Conservation (phyloP, 2,329 filamentous ascomycete genomes). For the Parafenestella ontariensis region DNA sequence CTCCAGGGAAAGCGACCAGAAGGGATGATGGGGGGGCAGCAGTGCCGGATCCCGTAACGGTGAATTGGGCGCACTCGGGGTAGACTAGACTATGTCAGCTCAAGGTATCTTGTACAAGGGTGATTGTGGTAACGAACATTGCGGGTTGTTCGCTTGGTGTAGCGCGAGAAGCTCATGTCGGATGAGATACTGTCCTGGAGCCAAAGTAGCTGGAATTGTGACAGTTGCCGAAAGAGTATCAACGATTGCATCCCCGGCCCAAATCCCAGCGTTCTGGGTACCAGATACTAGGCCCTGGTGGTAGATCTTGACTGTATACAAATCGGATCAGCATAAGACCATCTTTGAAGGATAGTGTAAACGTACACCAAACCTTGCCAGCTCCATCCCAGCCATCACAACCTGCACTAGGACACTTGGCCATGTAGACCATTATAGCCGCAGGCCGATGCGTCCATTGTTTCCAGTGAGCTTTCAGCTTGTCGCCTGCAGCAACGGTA, state of each 20-base stretch:
- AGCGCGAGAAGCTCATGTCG: constrained; percentile 65
- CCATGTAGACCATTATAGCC: constrained; percentile 62
- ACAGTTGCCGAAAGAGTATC: constrained; percentile 58
- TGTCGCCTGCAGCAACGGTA: constrained; percentile 56
- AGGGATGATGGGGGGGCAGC: constrained; percentile 49
- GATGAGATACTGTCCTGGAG: constrained; percentile 63
- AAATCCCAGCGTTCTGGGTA: constrained; percentile 54
- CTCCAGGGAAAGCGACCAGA: constrained; percentile 54
- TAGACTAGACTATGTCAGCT: constrained; percentile 55
- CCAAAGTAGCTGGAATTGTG: constrained; percentile 57
- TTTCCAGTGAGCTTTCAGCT: constrained; percentile 59
- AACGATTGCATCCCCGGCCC: constrained; percentile 58
- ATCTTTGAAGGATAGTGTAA: not conserved
- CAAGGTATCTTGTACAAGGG: not conserved
- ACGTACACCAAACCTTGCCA: constrained; percentile 55
- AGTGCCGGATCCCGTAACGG: constrained; percentile 58
- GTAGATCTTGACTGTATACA: constrained; percentile 60
- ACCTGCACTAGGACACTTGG: constrained; percentile 54
- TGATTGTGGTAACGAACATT: constrained; percentile 40
- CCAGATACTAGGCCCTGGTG: constrained; percentile 59
- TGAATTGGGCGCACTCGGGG: constrained; percentile 63
- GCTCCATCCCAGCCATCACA: constrained; percentile 60
- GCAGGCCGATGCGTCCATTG: constrained; percentile 66
- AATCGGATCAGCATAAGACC: constrained; percentile 25
- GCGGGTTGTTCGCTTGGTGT: constrained; percentile 60